phyloP scores from a whole-genome alignment of 2,329 filamentous ascomycete species.

The Phaeomoniella chlamydospora region DNA sequence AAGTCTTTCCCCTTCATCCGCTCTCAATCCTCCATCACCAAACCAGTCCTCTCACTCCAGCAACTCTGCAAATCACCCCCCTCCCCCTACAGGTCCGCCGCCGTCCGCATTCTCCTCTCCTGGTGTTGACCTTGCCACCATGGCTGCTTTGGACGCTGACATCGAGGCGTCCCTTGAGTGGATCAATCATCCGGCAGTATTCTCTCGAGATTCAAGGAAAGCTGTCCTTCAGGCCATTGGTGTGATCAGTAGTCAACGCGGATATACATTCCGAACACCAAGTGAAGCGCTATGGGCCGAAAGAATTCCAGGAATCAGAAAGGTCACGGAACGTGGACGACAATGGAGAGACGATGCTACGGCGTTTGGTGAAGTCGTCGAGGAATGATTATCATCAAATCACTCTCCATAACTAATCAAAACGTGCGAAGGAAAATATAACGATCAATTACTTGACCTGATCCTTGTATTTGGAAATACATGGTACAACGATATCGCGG shows the following conservation, averaged over 20 bases:
- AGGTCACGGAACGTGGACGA: slow-evolving; percentile 66
- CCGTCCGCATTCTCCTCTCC: slow-evolving; percentile 9
- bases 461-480: too few species aligned
- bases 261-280: slow-evolving; percentile 82
- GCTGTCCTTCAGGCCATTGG: slow-evolving; percentile 92
- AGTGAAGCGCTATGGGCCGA: slow-evolving; percentile 82
- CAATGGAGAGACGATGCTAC: slow-evolving; percentile 84
- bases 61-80: slow-evolving; percentile 17
- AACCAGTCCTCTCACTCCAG: slow-evolving; percentile 10
- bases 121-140: slow-evolving; percentile 63
- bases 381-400: too few species aligned
- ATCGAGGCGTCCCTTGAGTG: slow-evolving; percentile 84
- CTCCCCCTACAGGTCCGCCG: slow-evolving; percentile 14
- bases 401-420: too few species aligned
- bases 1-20: slow-evolving; percentile 23
- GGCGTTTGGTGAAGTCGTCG: slow-evolving; percentile 40
- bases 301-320: slow-evolving; percentile 66
- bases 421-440: too few species aligned
- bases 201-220: slow-evolving; percentile 85
- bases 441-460: too few species aligned
- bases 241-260: slow-evolving; percentile 86
- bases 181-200: slow-evolving; percentile 94
- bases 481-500: too few species aligned
- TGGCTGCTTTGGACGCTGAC: slow-evolving; percentile 78
- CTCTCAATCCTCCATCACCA: slow-evolving; percentile 15